These are phyloP conservation scores for Cruciata laevipes DNA, from an alignment of 257 asterid genomes.

Conservation along the genomic window DNA sequence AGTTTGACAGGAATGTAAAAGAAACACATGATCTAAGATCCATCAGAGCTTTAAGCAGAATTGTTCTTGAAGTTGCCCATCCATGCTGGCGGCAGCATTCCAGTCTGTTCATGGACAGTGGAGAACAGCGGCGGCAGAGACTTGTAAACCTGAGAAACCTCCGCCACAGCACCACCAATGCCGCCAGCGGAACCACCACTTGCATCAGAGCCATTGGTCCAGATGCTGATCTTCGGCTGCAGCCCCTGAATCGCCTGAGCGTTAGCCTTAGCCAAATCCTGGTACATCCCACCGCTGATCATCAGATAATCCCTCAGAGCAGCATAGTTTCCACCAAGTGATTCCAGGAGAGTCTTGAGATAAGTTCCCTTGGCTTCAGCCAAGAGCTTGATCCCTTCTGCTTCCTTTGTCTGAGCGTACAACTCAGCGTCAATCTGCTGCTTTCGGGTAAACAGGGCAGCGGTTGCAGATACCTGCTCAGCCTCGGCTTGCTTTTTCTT, in stretches of 20 bases:
- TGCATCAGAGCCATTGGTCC: constrained; percentile 35
- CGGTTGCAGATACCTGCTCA: constrained; percentile 43
- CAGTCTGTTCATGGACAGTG: constrained; percentile 68
- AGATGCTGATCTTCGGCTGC: constrained; percentile 61
- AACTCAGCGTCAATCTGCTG: constrained; percentile 44
- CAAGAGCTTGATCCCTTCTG: constrained; percentile 48
- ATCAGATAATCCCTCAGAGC: constrained; percentile 53
- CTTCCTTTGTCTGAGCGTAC: constrained; percentile 55
- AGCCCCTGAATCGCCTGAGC: constrained; percentile 48
- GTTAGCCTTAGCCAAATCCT: constrained; percentile 49
- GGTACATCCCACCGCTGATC: constrained; percentile 53
- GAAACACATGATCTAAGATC: background rate
- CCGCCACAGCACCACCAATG: constrained; percentile 34
- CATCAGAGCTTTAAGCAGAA: background rate
- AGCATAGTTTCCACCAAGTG: constrained; percentile 51
- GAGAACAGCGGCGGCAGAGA: constrained; percentile 58
- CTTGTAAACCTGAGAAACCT: constrained; percentile 52
- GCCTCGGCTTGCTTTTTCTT: constrained; percentile 52
- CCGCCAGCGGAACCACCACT: constrained; percentile 7
- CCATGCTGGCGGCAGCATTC: constrained; percentile 66
- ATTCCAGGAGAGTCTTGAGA: constrained; percentile 32
- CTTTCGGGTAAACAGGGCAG: constrained; percentile 31
- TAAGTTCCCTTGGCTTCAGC: constrained; percentile 64
- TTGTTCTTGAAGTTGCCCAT: constrained; percentile 17
- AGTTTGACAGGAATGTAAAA: background rate